Evolutionary conservation across 2,329 filamentous ascomycete species (phyloP).

Genomic region (Monilinia vaccinii-corymbosi): DNA sequence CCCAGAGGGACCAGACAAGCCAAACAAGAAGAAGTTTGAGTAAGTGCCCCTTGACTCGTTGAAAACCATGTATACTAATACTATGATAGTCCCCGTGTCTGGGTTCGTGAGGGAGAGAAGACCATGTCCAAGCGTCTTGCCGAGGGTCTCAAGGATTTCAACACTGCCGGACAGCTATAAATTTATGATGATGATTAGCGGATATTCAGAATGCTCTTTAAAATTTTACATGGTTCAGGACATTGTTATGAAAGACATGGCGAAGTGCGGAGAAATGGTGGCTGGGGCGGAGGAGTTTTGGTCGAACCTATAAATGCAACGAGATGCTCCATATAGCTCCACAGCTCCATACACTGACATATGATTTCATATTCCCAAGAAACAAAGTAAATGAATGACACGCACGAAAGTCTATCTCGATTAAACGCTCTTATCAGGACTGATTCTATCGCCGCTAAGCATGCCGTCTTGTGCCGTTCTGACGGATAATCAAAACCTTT

Average conservation of each 20-base stretch:
- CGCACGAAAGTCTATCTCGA: neutral
- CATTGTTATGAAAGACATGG: slow-evolving; percentile 7
- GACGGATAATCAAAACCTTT: neutral
- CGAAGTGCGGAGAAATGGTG: slow-evolving; percentile 4
- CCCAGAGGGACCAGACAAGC: slow-evolving; percentile 92
- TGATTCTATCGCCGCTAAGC: neutral
- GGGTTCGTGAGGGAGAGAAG: slow-evolving; percentile 96
- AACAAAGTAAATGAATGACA: neutral
- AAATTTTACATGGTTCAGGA: slow-evolving; percentile 8
- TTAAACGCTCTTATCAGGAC: neutral
- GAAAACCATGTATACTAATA: neutral
- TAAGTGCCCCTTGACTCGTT: neutral
- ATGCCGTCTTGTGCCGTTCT: neutral
- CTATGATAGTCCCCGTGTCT: slow-evolving; percentile 42
- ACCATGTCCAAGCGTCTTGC: slow-evolving; percentile 78
- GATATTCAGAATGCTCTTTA: neutral
- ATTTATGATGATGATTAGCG: neutral
- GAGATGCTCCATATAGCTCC: neutral
- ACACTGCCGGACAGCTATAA: slow-evolving; percentile 72
- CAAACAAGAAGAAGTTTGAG: slow-evolving; percentile 95
- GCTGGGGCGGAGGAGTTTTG: slow-evolving; percentile 4
- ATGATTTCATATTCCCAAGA: too few species aligned
- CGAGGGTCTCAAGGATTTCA: slow-evolving; percentile 85
- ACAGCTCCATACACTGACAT: neutral
- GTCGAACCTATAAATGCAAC: slow-evolving; percentile 2